phyloP scores from a whole-genome alignment of 2,329 filamentous ascomycete genomes.

The Xylariaceae sp. region DNA sequence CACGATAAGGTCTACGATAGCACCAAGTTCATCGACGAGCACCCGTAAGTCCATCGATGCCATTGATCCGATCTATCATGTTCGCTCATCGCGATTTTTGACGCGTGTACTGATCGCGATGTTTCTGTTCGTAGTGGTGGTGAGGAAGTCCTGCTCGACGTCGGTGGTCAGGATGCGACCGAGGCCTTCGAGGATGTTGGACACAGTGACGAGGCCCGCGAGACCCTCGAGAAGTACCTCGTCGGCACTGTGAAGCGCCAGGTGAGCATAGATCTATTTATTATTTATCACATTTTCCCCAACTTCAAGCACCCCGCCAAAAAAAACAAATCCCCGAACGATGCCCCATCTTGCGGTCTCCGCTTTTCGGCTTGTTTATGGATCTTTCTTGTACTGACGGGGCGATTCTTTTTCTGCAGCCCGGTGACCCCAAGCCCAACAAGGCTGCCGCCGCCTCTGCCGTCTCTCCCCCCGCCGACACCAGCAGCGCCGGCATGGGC shows the following conservation, averaged over 20 bases:
- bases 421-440: conserved; percentile 74
- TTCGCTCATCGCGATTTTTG: background rate
- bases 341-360: background rate
- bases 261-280: conserved; percentile 46
- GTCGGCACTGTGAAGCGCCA: conserved; percentile 74
- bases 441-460: conserved; percentile 39
- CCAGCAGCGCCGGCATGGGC: conserved; percentile 56
- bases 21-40: conserved; percentile 90
- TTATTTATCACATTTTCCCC: background rate
- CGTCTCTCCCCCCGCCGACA: conserved; percentile 45
- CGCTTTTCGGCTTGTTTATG: background rate
- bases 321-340: background rate
- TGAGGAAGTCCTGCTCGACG: conserved; percentile 95
- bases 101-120: conserved; percentile 24
- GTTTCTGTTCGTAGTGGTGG: conserved; percentile 62
- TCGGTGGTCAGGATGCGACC: conserved; percentile 90
- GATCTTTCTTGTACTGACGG: conserved; percentile 2
- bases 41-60: conserved; percentile 59
- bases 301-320: conserved; percentile 16
- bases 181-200: conserved; percentile 99
- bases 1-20: conserved; percentile 96
- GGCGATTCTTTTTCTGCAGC: conserved; percentile 39
- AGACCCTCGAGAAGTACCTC: conserved; percentile 75
- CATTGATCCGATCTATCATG: conserved; percentile 1
- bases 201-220: conserved; percentile 96